phyloP scores from a whole-genome alignment of 371 early-diverging fungal species.

The Mortierella sp. region DNA sequence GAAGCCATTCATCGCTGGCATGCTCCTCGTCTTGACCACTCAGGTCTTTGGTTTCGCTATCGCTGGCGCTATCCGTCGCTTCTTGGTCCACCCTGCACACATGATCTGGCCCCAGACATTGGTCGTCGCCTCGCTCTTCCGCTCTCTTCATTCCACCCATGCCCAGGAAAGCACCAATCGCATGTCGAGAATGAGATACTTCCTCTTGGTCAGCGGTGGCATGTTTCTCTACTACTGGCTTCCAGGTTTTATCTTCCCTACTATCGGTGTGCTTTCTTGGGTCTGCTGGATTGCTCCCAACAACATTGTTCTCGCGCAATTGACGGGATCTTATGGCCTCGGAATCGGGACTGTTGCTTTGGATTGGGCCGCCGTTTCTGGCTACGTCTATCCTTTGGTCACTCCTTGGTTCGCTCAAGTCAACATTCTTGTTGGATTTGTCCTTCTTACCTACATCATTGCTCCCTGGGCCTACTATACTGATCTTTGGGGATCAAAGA shows the following conservation, averaged over 20 bases:
- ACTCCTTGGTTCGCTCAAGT: conserved; percentile 67
- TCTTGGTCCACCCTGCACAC: conserved; percentile 72
- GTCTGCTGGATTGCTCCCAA: conserved; percentile 67
- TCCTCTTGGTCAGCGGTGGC: conserved; percentile 61
- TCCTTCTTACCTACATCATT: conserved; percentile 65
- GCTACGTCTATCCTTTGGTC: conserved; percentile 61
- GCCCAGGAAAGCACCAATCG: conserved; percentile 49
- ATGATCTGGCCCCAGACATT: conserved; percentile 91
- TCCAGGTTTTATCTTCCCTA: conserved; percentile 67
- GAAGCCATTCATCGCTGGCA: conserved; percentile 58
- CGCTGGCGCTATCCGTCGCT: conserved; percentile 65
- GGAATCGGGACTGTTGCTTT: conserved; percentile 66
- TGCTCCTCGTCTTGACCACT: conserved; percentile 65
- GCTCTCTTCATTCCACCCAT: conserved; percentile 68
- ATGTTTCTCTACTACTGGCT: conserved; percentile 66
- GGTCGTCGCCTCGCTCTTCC: conserved; percentile 78
- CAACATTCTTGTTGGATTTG: conserved; percentile 62
- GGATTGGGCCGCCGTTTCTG: conserved; percentile 68
- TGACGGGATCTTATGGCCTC: conserved; percentile 63
- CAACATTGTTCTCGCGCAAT: conserved; percentile 59
- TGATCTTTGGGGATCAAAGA: conserved; percentile 62
- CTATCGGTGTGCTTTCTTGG: conserved; percentile 66
- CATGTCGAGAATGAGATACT: conserved; percentile 62
- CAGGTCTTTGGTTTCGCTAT: conserved; percentile 75
- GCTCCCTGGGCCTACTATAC: conserved; percentile 64